Evolutionary conservation across 2,329 filamentous ascomycete species (phyloP).

Genomic region (Paecilomyces niveus): DNA sequence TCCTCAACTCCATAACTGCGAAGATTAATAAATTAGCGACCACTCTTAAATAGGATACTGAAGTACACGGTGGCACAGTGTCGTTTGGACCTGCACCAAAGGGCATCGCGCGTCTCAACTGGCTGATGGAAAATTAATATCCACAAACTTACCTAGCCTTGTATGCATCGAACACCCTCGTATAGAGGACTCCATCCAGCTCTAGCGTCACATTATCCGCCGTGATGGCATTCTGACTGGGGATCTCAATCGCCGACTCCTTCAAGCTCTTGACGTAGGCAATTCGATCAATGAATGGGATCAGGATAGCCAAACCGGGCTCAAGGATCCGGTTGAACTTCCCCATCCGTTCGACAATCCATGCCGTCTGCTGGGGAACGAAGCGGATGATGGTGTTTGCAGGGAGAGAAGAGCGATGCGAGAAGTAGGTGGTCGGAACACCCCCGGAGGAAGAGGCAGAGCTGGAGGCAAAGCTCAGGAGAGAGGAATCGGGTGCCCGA

Average conservation of each 20-base stretch:
- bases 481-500: conserved; percentile 25
- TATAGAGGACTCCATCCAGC: conserved; percentile 92
- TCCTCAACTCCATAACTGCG: conserved; percentile 93
- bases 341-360: conserved; percentile 99
- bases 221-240: conserved; percentile 94
- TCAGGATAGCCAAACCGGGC: conserved; percentile 79
- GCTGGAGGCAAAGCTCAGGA: conserved; percentile 20
- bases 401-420: conserved; percentile 59
- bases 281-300: conserved; percentile 90
- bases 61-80: background rate
- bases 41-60: background rate
- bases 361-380: conserved; percentile 98
- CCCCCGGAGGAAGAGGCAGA: conserved; percentile 18
- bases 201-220: conserved; percentile 97
- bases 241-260: conserved; percentile 93
- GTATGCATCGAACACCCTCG: conserved; percentile 93
- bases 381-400: conserved; percentile 94
- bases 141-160: conserved; percentile 70
- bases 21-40: background rate
- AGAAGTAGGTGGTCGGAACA: conserved; percentile 68
- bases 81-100: background rate
- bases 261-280: conserved; percentile 97
- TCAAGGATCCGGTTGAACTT: conserved; percentile 91
- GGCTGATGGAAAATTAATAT: conserved; percentile 1
- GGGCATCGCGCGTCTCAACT: background rate